These are phyloP conservation scores for Hordeum pubiflorum DNA, from an alignment of 202 grass and related monocot genomes.

Conservation along the genomic window DNA sequence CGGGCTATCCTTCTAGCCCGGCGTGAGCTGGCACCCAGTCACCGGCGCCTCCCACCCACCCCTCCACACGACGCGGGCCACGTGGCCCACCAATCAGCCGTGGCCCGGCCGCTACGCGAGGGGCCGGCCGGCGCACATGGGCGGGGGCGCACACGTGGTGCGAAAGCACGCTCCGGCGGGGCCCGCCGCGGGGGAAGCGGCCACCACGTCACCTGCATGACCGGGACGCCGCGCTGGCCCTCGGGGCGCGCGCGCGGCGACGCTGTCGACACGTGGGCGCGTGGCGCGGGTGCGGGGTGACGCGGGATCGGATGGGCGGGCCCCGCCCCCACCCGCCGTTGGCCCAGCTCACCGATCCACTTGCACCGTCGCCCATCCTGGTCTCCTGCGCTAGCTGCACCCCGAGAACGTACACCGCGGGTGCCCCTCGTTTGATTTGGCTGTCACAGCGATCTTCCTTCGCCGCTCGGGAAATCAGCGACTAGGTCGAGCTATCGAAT, in stretches of 20 bases:
- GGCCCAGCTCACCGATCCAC: slow-evolving; percentile 51
- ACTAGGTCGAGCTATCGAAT: too few species aligned
- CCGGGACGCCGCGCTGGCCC: slow-evolving; percentile 43
- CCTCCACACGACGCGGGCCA: not conserved
- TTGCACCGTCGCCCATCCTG: not conserved
- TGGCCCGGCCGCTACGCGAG: not conserved
- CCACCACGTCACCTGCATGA: slow-evolving; percentile 65
- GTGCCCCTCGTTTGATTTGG: too few species aligned
- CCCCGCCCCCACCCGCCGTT: slow-evolving; percentile 18
- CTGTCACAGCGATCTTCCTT: too few species aligned
- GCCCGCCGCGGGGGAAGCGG: not conserved
- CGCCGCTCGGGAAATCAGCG: too few species aligned
- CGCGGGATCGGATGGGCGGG: slow-evolving; percentile 44
- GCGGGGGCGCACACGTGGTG: not conserved
- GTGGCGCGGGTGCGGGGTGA: slow-evolving; percentile 7
- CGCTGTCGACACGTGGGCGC: slow-evolving; percentile 32
- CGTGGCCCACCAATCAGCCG: slow-evolving; percentile 18
- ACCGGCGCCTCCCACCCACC: not conserved
- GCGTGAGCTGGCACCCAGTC: slow-evolving; percentile 38
- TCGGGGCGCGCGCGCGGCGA: not conserved
- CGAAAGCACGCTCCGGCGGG: not conserved
- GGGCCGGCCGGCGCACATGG: slow-evolving; percentile 23
- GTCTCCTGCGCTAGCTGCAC: not conserved
- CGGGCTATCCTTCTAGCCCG: not conserved
- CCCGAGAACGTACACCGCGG: not conserved